These are phyloP conservation scores for Ambrosiella beaveri DNA, from an alignment of 2,329 filamentous ascomycete species.

Conservation along the genomic window DNA sequence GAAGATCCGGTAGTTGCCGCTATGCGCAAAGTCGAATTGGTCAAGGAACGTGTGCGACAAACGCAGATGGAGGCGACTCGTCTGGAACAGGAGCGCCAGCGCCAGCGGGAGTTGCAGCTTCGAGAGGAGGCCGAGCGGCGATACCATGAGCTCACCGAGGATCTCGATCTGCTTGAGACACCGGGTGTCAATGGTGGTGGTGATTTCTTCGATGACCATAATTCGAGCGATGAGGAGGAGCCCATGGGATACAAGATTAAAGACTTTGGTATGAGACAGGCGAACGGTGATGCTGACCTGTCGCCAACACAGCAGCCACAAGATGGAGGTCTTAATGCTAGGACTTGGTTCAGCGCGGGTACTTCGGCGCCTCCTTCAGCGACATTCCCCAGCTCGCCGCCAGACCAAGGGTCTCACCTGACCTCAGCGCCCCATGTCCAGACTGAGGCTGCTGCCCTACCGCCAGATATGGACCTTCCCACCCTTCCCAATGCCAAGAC, in stretches of 20 bases:
- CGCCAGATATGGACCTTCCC: constrained; percentile 1
- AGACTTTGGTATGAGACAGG: constrained; percentile 51
- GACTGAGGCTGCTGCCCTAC: neutral
- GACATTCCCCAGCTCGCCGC: constrained; percentile 2
- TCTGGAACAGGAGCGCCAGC: constrained; percentile 34
- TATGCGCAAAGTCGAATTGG: constrained; percentile 51
- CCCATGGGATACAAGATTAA: constrained; percentile 64
- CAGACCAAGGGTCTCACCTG: neutral
- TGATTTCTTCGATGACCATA: constrained; percentile 40
- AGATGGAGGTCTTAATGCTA: neutral
- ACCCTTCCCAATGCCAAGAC: constrained; percentile 1
- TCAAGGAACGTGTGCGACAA: constrained; percentile 58
- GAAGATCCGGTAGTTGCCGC: constrained; percentile 26
- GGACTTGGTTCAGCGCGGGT: constrained; percentile 11
- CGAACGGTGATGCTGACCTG: neutral
- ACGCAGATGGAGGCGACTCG: constrained; percentile 46
- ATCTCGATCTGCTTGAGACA: constrained; percentile 4
- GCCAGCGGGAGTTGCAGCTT: constrained; percentile 18
- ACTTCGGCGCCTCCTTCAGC: constrained; percentile 10
- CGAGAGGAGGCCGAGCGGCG: constrained; percentile 14
- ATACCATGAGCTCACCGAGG: neutral
- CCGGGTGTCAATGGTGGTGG: constrained; percentile 14
- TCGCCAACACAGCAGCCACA: neutral
- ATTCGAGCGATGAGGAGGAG: constrained; percentile 56
- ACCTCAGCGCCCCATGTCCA: neutral